Percentiles rank a stretch among this genome's conserved stretches.
Conservation (phyloP, 1,284 basidiomycete genomes). For the Pyrrhoderma lamaoense region DNA sequence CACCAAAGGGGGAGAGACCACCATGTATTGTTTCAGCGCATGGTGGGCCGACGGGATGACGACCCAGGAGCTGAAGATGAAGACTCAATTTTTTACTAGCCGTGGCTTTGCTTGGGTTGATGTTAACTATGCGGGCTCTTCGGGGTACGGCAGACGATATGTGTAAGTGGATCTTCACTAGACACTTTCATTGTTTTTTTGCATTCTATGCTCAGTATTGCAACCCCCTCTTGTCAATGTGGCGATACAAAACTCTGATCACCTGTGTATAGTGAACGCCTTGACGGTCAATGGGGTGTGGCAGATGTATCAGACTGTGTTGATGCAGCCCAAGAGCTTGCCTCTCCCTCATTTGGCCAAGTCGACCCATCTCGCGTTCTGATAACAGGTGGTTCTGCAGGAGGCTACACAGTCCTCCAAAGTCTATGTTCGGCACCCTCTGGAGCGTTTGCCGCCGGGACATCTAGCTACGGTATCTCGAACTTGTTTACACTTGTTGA, state of each 20-base stretch:
- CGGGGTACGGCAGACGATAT: slow-evolving; percentile 56
- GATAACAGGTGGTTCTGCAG: slow-evolving; percentile 55
- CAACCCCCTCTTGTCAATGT: slow-evolving; percentile 11
- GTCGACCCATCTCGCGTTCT: slow-evolving; percentile 50
- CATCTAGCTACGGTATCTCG: slow-evolving; percentile 48
- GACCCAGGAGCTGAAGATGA: slow-evolving; percentile 41
- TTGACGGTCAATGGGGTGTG: slow-evolving; percentile 59
- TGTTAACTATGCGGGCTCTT: slow-evolving; percentile 66
- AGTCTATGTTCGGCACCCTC: slow-evolving; percentile 25
- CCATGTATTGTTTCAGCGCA: slow-evolving; percentile 59
- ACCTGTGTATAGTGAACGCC: slow-evolving; percentile 39
- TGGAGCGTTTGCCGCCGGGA: slow-evolving; percentile 38
- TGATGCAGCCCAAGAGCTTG: slow-evolving; percentile 41
- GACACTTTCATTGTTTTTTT: neutral
- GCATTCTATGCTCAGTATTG: neutral
- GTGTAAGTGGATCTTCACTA: slow-evolving; percentile 27
- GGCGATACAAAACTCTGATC: too few species aligned
- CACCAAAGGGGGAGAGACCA: slow-evolving; percentile 45
- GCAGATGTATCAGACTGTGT: slow-evolving; percentile 60
- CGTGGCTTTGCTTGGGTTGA: slow-evolving; percentile 52
- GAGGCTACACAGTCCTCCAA: slow-evolving; percentile 54
- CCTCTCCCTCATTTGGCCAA: slow-evolving; percentile 34
- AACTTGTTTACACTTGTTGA: slow-evolving; percentile 42
- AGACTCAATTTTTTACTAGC: slow-evolving; percentile 57
- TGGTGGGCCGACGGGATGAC: slow-evolving; percentile 56